Percentiles rank a stretch among this genome's conserved stretches.
phyloP scores from a whole-genome alignment of 2,329 filamentous ascomycete species.

The Cladosporium sp. region DNA sequence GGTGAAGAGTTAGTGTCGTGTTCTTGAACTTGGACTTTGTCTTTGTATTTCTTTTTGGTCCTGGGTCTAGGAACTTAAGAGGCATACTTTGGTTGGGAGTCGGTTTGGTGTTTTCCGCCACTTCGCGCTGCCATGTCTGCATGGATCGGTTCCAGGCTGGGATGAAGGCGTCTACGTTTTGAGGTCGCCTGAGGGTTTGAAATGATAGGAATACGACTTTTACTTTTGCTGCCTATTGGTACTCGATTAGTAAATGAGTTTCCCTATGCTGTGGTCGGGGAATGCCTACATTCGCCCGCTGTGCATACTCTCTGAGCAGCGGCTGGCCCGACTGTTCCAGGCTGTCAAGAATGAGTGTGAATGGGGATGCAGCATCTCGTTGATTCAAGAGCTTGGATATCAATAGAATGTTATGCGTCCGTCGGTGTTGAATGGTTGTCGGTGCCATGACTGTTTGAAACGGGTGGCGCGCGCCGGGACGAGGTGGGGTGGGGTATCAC shows the following conservation, averaged over 20 bases:
- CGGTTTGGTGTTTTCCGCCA: conserved; percentile 14
- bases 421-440: conserved; percentile 48
- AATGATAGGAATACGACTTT: conserved; percentile 74
- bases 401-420: conserved; percentile 77
- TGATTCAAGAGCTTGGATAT: conserved; percentile 76
- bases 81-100: background rate
- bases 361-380: conserved; percentile 70
- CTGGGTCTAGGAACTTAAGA: too few relatives aligned
- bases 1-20: background rate
- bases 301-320: conserved; percentile 66
- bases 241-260: background rate
- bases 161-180: conserved; percentile 62
- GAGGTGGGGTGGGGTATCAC: background rate
- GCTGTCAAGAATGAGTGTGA: conserved; percentile 79
- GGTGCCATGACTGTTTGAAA: conserved; percentile 1
- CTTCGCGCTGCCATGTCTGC: conserved; percentile 26
- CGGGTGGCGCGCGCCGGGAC: background rate
- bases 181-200: conserved; percentile 60
- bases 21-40: background rate
- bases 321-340: conserved; percentile 73
- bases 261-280: background rate
- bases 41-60: conserved; percentile 47
- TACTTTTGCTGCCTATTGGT: conserved; percentile 53
- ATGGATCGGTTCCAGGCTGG: conserved; percentile 27
- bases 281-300: conserved; percentile 59